Evolutionary conservation across 2,329 filamentous ascomycete species (phyloP).

Genomic region (Colletotrichum orbiculare): DNA sequence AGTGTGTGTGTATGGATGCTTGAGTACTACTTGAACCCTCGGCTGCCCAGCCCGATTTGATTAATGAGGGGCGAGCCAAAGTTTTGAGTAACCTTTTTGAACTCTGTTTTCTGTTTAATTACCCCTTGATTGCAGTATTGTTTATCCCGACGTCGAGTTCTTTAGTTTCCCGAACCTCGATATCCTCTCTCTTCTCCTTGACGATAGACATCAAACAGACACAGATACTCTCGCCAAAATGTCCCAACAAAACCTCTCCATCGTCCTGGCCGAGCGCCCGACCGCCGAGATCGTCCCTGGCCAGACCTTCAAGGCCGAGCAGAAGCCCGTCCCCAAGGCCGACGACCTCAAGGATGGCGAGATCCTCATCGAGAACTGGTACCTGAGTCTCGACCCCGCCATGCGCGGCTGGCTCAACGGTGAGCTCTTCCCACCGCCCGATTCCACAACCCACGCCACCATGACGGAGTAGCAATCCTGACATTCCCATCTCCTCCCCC

Average conservation of each 20-base stretch:
- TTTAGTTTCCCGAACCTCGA: no score
- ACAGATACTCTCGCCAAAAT: constrained; percentile 44
- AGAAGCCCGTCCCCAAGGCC: constrained; percentile 60
- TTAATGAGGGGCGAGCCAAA: background rate
- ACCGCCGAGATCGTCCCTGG: constrained; percentile 70
- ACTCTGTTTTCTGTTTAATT: constrained; percentile 1
- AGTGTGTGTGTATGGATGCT: no score
- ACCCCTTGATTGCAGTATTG: background rate
- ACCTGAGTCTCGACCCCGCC: constrained; percentile 78
- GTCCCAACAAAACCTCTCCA: constrained; percentile 57
- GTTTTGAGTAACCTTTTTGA: background rate
- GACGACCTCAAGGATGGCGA: constrained; percentile 71
- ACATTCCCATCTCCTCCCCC: background rate
- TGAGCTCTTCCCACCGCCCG: constrained; percentile 41
- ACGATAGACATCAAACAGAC: background rate
- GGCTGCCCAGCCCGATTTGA: background rate
- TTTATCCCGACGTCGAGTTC: no score
- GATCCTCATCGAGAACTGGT: constrained; percentile 69
- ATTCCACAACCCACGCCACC: background rate
- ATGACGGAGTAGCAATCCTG: background rate
- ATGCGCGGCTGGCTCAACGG: constrained; percentile 79
- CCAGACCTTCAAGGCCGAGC: constrained; percentile 70
- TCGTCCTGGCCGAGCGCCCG: constrained; percentile 74
- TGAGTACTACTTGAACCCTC: constrained; percentile 5
- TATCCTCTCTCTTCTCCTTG: background rate